Evolutionary conservation across 441 rosid species (phyloP), one percentile per base, ranked within the genome.

Genomic region (Omphalea diandra): DNA sequence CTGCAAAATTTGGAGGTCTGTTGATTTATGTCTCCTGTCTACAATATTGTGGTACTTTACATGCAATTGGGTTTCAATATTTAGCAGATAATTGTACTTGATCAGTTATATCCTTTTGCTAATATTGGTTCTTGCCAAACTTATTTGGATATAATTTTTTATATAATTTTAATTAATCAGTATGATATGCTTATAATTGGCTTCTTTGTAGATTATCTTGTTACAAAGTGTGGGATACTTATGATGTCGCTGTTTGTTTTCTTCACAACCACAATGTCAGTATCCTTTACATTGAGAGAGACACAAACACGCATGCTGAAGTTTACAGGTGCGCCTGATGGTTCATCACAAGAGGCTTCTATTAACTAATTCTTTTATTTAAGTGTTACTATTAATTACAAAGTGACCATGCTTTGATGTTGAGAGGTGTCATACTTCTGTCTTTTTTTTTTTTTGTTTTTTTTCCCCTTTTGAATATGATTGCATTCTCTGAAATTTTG

Each of bases 211-310:
- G 99, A 95, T 74, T 95, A 95, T 82, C 88, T 95, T 73, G 99
- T 95, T 78, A 90, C 85, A n/a, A 95, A 95, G 80, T 95, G 98
- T 77, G 98, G 98, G 14, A 98, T 95, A 76, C 98, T 95, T 73
- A 89, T 93, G 98, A 93, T 95, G 99, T 93, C 99, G 22, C 86
- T 95, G 69, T 93, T 95, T 66, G 97, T 95, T 57, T 95, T 95
- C 80, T 93, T 95, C 77, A 95, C 99, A 10, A 95, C 99, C 53
- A 95, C 99, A 54, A 93, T 95, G 99, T 95, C 98, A 27, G 99
- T 95, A 44, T 95, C 99, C 33, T 95, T 95, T 80, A 95, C 99
- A 54, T 71, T 95, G 85, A 85, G 98, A 82, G 99, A 95, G 85
- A 95, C 98, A 3, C 99, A 95, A 82, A 87, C 97, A 68, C 97